Conservation (phyloP, 1,139 yeast species). For the Lodderomyces theae region DNA sequence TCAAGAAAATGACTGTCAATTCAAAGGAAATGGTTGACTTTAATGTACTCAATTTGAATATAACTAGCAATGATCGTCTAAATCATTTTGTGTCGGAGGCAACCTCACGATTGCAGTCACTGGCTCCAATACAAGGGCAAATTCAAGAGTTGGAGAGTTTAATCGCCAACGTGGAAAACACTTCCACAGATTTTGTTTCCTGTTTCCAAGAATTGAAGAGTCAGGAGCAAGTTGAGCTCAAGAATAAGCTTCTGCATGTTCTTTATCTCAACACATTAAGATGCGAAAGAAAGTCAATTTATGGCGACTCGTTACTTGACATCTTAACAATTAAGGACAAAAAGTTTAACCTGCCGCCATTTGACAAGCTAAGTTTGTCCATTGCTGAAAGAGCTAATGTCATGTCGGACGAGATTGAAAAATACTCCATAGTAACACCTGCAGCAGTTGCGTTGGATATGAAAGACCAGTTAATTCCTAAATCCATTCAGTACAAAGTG, state of each 20-base stretch:
- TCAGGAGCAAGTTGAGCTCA: slow-evolving; percentile 47
- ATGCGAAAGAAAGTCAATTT: slow-evolving; percentile 55
- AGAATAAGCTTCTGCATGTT: slow-evolving; percentile 53
- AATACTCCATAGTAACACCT: slow-evolving; percentile 87
- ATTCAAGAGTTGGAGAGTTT: slow-evolving; percentile 37
- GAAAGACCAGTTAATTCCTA: slow-evolving; percentile 55
- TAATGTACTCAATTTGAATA: slow-evolving; percentile 58
- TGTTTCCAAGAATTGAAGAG: slow-evolving; percentile 60
- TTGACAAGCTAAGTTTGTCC: slow-evolving; percentile 25
- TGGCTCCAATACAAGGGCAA: slow-evolving; percentile 43
- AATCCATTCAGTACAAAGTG: slow-evolving; percentile 29
- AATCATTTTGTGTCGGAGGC: slow-evolving; percentile 52
- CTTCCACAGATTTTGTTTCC: slow-evolving; percentile 47
- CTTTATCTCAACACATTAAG: slow-evolving; percentile 64
- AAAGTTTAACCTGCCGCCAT: slow-evolving; percentile 17
- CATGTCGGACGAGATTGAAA: slow-evolving; percentile 58
- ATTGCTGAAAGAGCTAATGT: slow-evolving; percentile 41
- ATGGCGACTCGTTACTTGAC: slow-evolving; percentile 45
- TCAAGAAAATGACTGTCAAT: slow-evolving; percentile 32
- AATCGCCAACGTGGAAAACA: slow-evolving; percentile 25
- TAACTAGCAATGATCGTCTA: slow-evolving; percentile 46
- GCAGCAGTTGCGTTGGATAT: slow-evolving; percentile 76
- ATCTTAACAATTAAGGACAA: slow-evolving; percentile 18
- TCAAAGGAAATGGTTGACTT: slow-evolving; percentile 41
- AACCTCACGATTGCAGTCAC: slow-evolving; percentile 46